Evolutionary conservation across 164 flowering plant genomes (phyloP).

Genomic region (Buxus sempervirens): DNA sequence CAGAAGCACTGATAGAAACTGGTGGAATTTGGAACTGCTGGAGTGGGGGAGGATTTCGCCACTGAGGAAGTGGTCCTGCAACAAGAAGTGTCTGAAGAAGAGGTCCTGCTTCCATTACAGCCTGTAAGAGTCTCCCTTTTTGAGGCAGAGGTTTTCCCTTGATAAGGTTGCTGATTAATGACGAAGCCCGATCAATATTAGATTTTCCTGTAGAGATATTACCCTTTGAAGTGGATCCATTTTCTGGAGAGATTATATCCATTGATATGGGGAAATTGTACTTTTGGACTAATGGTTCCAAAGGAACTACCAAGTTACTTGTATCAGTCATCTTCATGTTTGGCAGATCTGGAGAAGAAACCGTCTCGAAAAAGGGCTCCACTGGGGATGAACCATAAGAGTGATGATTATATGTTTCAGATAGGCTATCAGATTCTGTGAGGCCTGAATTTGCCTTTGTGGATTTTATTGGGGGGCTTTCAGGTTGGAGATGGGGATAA

Average conservation of each 20-base stretch:
- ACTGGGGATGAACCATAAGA: conserved; percentile 52
- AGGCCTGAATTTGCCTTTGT: conserved; percentile 51
- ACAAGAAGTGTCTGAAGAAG: conserved; percentile 71
- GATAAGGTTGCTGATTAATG: conserved; percentile 38
- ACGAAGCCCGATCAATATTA: conserved; percentile 28
- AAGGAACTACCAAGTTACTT: conserved; percentile 12
- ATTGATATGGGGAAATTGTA: conserved; percentile 3
- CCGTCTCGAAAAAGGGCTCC: conserved; percentile 49
- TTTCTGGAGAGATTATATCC: conserved; percentile 3
- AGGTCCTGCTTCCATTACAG: conserved; percentile 78
- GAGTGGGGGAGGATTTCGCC: conserved; percentile 74
- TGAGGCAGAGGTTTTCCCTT: conserved; percentile 55
- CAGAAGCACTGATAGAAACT: conserved; percentile 30
- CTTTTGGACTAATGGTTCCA: conserved; percentile 20
- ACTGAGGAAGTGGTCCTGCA: conserved; percentile 77
- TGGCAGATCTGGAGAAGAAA: conserved; percentile 51
- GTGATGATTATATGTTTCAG: conserved; percentile 39
- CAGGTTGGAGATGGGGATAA: conserved; percentile 22
- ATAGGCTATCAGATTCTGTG: conserved; percentile 60
- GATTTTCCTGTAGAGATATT: conserved; percentile 2
- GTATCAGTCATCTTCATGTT: conserved; percentile 33
- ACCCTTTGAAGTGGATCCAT: not conserved
- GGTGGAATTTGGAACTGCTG: conserved; percentile 49
- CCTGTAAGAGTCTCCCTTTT: conserved; percentile 62
- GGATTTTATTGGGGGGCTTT: conserved; percentile 23